Evolutionary conservation across 2,329 filamentous ascomycete species (phyloP), one percentile per base, ranked within the genome.

Genomic region (Aspergillus viridinutans): DNA sequence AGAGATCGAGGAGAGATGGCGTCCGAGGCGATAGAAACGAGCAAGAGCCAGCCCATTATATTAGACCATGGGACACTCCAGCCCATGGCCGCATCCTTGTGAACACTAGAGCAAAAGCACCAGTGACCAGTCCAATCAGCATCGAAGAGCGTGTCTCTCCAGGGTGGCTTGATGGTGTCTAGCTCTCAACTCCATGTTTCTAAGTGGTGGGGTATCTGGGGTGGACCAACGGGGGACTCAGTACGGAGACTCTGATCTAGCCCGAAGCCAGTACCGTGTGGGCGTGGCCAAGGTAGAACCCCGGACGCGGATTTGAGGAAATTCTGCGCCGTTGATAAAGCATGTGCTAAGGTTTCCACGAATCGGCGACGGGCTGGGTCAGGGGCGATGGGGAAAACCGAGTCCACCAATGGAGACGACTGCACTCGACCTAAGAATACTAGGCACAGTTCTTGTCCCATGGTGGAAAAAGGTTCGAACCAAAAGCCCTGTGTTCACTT

Each of bases 251-350:
- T 42, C 32, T 45, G n/a, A 25, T 32, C 29, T 53, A 43, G 38
- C 28, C 35, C 45, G 38, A 29, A 20, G 29, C 32, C 21, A 53
- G n/a, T 23, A 56, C 42, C 43, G 56, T 23, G 28, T 6, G 32
- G 32, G 32, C 12, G 28, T 38, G 21, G 54, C 45, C 55, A 58
- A 62, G 63, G 65, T 64, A 65, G 63, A 68, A 61, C 54, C 51
- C 49, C 58, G 58, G 63, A 65, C 62, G 61, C 60, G 62, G 64
- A 69, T 69, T 70, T 66, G 67, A 70, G 68, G 68, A 69, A 68
- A 64, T 69, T 66, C 67, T 67, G 55, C 60, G 53, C 61, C 59
- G 61, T 49, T 29, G 54, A 42, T 47, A 59, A 47, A 53, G 35
- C 50, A 49, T 50, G 49, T n/a, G 49, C 48, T 40, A 23, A 38